Conservation (phyloP, 768 basidiomycete genomes). For the Amanita fuliginea region DNA sequence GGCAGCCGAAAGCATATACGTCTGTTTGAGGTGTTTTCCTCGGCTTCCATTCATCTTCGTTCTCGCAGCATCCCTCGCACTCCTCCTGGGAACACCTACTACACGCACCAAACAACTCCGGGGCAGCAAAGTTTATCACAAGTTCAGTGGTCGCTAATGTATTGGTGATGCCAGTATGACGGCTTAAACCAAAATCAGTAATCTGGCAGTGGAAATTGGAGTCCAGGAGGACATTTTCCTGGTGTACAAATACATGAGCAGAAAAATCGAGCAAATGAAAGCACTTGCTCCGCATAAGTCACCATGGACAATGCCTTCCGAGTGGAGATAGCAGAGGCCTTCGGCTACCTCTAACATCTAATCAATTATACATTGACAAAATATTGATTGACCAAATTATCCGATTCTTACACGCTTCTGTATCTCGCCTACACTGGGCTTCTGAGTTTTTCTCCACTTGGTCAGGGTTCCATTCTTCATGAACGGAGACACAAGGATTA, state of each 20-base stretch:
- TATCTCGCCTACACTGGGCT: neutral
- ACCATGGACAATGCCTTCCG: constrained; percentile 1
- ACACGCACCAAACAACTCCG: too few relatives aligned
- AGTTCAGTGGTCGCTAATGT: too few relatives aligned
- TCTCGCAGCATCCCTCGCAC: too few relatives aligned
- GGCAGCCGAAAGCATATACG: too few relatives aligned
- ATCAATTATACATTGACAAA: neutral
- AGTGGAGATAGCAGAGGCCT: neutral
- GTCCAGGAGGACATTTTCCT: neutral
- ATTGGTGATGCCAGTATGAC: too few relatives aligned
- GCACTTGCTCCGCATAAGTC: neutral
- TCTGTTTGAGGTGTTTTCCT: too few relatives aligned
- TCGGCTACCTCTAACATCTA: neutral
- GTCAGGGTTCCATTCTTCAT: neutral
- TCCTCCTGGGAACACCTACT: too few relatives aligned
- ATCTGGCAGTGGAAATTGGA: neutral
- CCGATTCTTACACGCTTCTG: neutral
- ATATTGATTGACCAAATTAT: neutral
- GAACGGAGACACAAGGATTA: neutral
- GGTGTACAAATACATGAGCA: too few relatives aligned
- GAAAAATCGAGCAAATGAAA: too few relatives aligned
- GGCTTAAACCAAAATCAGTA: too few relatives aligned
- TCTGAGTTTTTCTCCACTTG: neutral
- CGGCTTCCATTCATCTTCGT: too few relatives aligned
- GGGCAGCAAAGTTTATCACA: too few relatives aligned